phyloP scores from a whole-genome alignment of 805 yeast genomes.

The Candida coquimbonensis region DNA sequence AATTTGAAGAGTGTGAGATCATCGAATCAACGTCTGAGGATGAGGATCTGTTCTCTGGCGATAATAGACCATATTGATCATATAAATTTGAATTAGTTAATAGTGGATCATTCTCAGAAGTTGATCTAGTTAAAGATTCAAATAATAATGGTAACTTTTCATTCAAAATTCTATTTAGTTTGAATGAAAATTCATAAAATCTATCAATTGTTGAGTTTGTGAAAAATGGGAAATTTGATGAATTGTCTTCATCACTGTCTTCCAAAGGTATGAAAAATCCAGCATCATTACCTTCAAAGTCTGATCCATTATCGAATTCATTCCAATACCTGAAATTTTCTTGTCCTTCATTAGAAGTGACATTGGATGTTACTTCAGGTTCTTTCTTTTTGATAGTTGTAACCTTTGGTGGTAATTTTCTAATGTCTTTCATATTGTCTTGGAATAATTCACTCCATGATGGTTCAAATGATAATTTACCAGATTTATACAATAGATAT shows the following conservation, averaged over 20 bases:
- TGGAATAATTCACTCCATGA: conserved; percentile 31
- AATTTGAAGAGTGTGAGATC: conserved; percentile 6
- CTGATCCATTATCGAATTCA: conserved; percentile 59
- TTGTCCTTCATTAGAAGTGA: not conserved
- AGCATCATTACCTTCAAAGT: conserved; percentile 35
- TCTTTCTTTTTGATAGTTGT: conserved; percentile 3
- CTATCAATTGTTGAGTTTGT: conserved; percentile 22
- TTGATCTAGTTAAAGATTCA: conserved; percentile 1
- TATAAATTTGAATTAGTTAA: not conserved
- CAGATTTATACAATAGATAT: conserved; percentile 22
- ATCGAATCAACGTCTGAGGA: conserved; percentile 9
- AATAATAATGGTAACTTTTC: conserved; percentile 17
- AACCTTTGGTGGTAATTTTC: conserved; percentile 34
- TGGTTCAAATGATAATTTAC: conserved; percentile 28
- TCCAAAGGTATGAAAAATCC: conserved; percentile 30
- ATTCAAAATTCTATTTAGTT: conserved; percentile 9
- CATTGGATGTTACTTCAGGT: not conserved
- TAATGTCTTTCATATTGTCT: conserved; percentile 29
- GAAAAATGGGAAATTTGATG: conserved; percentile 10
- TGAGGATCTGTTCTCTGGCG: not conserved
- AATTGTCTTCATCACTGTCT: conserved; percentile 23
- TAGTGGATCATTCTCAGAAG: not conserved
- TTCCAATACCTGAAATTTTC: conserved; percentile 48
- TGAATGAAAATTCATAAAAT: conserved; percentile 17
- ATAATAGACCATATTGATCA: not conserved